Base-by-base conservation (phyloP, 805 yeast genomes). In the Yamadazyma takamatsuzukensis region DNA sequence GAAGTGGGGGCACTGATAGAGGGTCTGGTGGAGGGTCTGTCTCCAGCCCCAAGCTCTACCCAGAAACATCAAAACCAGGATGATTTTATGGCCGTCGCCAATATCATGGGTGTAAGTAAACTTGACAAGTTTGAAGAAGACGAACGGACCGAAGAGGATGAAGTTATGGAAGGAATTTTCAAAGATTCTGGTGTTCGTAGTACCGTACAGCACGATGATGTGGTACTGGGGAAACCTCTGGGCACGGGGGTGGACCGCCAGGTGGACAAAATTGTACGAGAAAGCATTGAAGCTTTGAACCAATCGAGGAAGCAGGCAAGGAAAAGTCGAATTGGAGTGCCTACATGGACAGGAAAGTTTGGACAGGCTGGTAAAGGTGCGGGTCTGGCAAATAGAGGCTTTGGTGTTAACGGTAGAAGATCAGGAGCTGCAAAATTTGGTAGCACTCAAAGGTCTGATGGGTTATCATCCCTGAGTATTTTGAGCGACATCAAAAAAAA, bases 341-440 rank as follows among this genome's bases (percentile, higher is more conserved):
- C 97, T 0, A 90, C 98, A 0, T 93, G 97, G 94, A 90, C 98
- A 0, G 98, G 98, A 0, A 76, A 75, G 44, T 86, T 81, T 65
- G 98, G 98, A 0, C 56, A 62, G 13, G 96, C 96, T 0, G 96
- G 96, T 1, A 73, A 68, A 18, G 5, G 43, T 56, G 66, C 18
- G 61, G 60, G 22, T 19, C 11, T 19, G 21, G 21, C 10, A 19
- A 19, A 10, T 19, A 19, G 21, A 19, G 21, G 10, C 21, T 13
- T 13, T 15, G 10, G 12, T 24, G 8, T 13, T 10, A 24, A 12
- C 14, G 13, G 8, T 7, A 24, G 8, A 11, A 24, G 26, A 19
- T 19, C 22, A 8, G 11, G 6, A 7, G 25, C 14, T 8, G 11
- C 16, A 33, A 32, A 19, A 19, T 22, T 13, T 19, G 24, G 27